Percentiles rank a stretch among this genome's conserved stretches.
Evolutionary conservation across 345 rosid species (phyloP).

Genomic region (Anacardium occidentale): DNA sequence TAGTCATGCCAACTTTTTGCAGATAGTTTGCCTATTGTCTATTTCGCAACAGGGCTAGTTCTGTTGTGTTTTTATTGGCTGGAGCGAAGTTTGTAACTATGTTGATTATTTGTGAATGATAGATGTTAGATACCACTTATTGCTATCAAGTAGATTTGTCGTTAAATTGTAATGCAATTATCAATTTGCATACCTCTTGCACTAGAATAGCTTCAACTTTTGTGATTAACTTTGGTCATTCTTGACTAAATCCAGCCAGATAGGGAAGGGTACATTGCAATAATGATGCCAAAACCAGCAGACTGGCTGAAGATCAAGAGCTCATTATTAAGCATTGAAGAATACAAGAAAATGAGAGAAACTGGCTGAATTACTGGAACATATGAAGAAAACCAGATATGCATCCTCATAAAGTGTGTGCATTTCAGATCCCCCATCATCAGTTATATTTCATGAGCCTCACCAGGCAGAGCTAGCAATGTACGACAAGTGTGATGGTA

Average conservation of each 20-base stretch:
- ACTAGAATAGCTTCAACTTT: constrained; percentile 3
- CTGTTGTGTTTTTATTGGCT: background rate
- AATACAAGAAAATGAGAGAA: constrained; percentile 53
- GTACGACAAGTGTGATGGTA: background rate
- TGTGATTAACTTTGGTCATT: background rate
- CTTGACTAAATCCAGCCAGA: constrained; percentile 55
- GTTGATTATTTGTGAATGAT: background rate
- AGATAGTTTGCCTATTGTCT: background rate
- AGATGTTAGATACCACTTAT: background rate
- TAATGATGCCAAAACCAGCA: constrained; percentile 82
- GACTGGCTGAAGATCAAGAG: constrained; percentile 73
- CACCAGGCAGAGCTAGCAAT: background rate
- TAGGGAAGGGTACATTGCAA: constrained; percentile 89
- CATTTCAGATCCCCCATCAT: background rate
- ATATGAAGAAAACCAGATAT: background rate
- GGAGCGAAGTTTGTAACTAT: background rate
- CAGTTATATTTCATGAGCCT: background rate
- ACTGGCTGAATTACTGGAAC: constrained; percentile 7
- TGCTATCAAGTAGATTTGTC: background rate
- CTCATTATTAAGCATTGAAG: constrained; percentile 56
- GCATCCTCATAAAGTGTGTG: background rate
- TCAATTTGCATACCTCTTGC: background rate
- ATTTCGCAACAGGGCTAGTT: background rate
- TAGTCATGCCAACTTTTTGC: background rate
- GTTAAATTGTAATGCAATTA: background rate